These are phyloP conservation scores for Trichosporon sp. DNA, from an alignment of 1,284 basidiomycete genomes.

Conservation along the genomic window DNA sequence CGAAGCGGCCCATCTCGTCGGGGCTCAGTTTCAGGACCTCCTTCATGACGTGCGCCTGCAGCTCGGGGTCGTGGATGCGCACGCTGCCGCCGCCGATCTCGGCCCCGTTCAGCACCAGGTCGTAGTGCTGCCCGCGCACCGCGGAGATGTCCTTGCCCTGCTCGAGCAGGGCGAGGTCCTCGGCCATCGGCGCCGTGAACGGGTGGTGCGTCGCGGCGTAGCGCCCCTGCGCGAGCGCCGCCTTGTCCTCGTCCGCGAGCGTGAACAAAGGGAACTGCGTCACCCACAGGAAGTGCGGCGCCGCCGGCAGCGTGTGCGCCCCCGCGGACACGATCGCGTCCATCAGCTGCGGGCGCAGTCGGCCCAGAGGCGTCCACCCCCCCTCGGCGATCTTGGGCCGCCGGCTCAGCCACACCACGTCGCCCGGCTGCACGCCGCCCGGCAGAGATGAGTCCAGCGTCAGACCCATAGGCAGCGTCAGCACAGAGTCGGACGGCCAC, in stretches of 20 bases:
- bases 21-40: slow-evolving; percentile 72
- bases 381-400: slow-evolving; percentile 59
- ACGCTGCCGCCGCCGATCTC: slow-evolving; percentile 94
- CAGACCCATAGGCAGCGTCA: slow-evolving; percentile 39
- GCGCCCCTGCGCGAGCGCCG: slow-evolving; percentile 71
- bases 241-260: slow-evolving; percentile 79
- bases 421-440: slow-evolving; percentile 49
- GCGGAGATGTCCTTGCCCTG: slow-evolving; percentile 58
- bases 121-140: slow-evolving; percentile 91
- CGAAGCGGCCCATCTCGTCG: slow-evolving; percentile 69
- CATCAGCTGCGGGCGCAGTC: slow-evolving; percentile 62
- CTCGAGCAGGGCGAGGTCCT: slow-evolving; percentile 72
- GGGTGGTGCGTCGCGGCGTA: slow-evolving; percentile 92
- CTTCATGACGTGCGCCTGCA: slow-evolving; percentile 79
- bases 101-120: slow-evolving; percentile 89
- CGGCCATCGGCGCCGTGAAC: slow-evolving; percentile 90
- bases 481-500: slow-evolving; percentile 41
- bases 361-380: slow-evolving; percentile 76
- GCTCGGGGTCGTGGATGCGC: slow-evolving; percentile 76
- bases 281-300: slow-evolving; percentile 87
- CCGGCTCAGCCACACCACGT: slow-evolving; percentile 55
- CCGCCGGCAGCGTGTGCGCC: slow-evolving; percentile 55
- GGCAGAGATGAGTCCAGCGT: slow-evolving; percentile 32
- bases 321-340: slow-evolving; percentile 61
- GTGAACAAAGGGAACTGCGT: slow-evolving; percentile 96